Evolutionary conservation across 345 rosid species (phyloP).

Genomic region (Bruguiera parviflora): DNA sequence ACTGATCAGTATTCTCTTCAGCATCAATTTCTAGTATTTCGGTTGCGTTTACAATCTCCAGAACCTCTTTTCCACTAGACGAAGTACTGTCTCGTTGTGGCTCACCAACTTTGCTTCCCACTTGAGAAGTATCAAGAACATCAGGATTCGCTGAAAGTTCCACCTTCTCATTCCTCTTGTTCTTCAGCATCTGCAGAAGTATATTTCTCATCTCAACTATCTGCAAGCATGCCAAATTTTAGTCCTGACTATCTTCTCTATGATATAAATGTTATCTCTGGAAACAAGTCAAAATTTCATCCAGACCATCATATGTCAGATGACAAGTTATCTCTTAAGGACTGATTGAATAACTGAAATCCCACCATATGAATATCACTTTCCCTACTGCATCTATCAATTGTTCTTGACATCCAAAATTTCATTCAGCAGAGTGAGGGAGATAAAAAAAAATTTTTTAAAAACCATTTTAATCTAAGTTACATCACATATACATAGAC

Average conservation of each 20-base stretch:
- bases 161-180: conserved; percentile 30
- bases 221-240: conserved; percentile 30
- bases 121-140: conserved; percentile 19
- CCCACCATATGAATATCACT: too few species aligned
- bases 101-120: conserved; percentile 14
- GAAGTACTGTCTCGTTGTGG: conserved; percentile 15
- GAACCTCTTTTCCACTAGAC: conserved; percentile 16
- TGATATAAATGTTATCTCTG: background rate
- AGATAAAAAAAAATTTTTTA: too few species aligned
- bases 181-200: conserved; percentile 50
- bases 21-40: conserved; percentile 30
- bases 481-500: too few species aligned
- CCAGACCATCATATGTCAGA: too few species aligned
- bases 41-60: conserved; percentile 25
- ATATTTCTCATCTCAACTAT: conserved; percentile 52
- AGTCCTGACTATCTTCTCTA: background rate
- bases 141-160: conserved; percentile 17
- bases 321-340: too few species aligned
- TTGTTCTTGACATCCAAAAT: too few species aligned
- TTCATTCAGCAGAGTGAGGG: too few species aligned
- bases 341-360: too few species aligned
- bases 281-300: too few species aligned
- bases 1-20: conserved; percentile 34
- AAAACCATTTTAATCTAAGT: too few species aligned
- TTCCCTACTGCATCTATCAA: too few species aligned